Evolutionary conservation across 768 basidiomycete species (phyloP).

Genomic region (Phanerochaete sordida): DNA sequence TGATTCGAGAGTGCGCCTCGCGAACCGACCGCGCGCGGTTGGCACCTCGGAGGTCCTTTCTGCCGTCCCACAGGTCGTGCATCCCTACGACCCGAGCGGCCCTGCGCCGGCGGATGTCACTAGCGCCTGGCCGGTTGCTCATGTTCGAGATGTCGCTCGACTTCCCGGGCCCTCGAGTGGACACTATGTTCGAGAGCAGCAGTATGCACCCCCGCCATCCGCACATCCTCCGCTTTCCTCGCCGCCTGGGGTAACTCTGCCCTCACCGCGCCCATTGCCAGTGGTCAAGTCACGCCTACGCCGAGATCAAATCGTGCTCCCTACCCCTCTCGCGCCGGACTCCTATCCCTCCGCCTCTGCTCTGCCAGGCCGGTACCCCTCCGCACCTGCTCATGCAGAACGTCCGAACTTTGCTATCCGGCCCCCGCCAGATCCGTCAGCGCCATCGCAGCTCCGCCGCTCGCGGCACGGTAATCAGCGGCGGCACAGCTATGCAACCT

Average conservation of each 20-base stretch:
- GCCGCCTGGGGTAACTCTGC: too few species aligned
- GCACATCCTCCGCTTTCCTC: too few species aligned
- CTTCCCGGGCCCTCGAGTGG: not conserved
- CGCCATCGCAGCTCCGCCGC: not conserved
- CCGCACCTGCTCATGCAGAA: too few species aligned
- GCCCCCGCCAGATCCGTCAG: not conserved
- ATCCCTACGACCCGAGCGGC: not conserved
- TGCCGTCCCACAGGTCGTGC: not conserved
- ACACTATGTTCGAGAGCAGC: too few species aligned
- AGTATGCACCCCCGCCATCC: too few species aligned
- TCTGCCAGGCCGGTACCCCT: too few species aligned
- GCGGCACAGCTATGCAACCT: not conserved
- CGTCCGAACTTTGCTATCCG: not conserved
- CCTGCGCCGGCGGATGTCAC: not conserved
- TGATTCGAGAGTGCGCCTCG: not conserved
- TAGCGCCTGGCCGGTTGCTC: not conserved
- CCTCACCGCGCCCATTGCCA: not conserved
- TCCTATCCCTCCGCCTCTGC: not conserved
- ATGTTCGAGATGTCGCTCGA: not conserved
- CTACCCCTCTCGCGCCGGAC: conserved; percentile 16
- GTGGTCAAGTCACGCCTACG: conserved; percentile 11
- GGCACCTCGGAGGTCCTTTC: not conserved
- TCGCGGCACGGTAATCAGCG: not conserved
- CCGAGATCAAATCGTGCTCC: conserved; percentile 21
- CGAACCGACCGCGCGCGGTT: not conserved